Base-by-base conservation (phyloP, 345 rosid genomes). In the Theobroma cacao region DNA sequence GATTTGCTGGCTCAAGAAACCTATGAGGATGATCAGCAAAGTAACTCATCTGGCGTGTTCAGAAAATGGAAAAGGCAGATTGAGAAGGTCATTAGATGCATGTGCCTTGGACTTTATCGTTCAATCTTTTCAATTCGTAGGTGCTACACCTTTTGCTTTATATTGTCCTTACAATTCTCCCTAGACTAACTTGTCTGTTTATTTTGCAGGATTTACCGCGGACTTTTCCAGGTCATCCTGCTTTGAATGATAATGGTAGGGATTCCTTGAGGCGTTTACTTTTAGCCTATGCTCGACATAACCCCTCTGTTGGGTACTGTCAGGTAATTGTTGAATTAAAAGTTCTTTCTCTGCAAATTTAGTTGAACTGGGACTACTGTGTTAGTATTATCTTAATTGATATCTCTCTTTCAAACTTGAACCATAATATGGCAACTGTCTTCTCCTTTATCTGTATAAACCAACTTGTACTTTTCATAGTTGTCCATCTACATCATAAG, bases 191-290 rank as follows among this genome's bases (percentile, higher is more conserved):
- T 64, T 70, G 73, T 78, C 28, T 78, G 24, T 84, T 81, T 53
- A 76, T 34, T 67, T 79, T 85, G 68, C 89, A 96, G 99, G 99
- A 96, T 85, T 86, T 94, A 86, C 98, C 95, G 4, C 88, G 97
- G 56, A 94, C 98, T 61, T 96, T 96, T 82, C 98, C 99, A 5
- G 99, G 95, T 63, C 99, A 96, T 76, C 99, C 98, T 72, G 97
- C 99, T 80, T 82, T 94, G 80, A 89, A 93, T 83, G 97, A 96
- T 43, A 80, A 86, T 77, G 99, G 97, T 77, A 85, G 97, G 84
- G 90, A 92, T 81, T 94, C 99, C 72, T 90, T 96, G 87, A 91
- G 92, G 79, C 89, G 99, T 75, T 80, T 96, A 71, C 94, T 96
- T 77, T 41, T 91, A 74, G 99, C 99, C 64, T 96, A 96, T 85